A percentile compares a stretch with the other conserved stretches of the same genome.
Conservation (phyloP, 2,329 filamentous ascomycete species). For the Xylariaceae sp. region DNA sequence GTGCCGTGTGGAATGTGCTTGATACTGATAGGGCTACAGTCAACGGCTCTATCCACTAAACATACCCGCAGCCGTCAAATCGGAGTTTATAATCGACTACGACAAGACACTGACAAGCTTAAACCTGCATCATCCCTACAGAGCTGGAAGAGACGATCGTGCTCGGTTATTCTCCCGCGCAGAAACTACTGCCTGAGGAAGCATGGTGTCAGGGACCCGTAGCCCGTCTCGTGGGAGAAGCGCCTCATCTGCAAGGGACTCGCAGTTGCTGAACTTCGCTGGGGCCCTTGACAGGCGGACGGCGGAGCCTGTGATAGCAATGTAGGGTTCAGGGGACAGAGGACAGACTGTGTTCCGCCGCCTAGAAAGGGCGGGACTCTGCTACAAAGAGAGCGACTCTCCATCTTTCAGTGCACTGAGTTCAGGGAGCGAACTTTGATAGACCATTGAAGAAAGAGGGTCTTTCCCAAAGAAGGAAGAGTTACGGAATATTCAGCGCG, state of each 20-base stretch:
- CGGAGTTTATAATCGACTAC: constrained; percentile 27
- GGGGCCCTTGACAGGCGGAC: too few relatives aligned
- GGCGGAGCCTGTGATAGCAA: too few relatives aligned
- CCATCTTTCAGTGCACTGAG: too few relatives aligned
- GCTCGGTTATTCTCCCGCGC: constrained; percentile 22
- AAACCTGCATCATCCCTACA: constrained; percentile 31
- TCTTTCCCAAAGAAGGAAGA: constrained; percentile 12
- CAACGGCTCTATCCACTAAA: constrained; percentile 13
- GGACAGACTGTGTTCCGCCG: too few relatives aligned
- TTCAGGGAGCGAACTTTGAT: too few relatives aligned
- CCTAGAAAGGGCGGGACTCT: too few relatives aligned
- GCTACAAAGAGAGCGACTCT: too few relatives aligned
- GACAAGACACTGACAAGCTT: constrained; percentile 24
- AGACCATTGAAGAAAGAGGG: constrained; percentile 1
- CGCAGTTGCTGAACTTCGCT: too few relatives aligned
- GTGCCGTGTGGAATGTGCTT: constrained; percentile 18
- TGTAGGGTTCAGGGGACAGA: constrained; percentile 8
- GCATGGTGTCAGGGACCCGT: constrained; percentile 13
- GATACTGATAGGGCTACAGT: constrained; percentile 16
- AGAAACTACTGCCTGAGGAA: constrained; percentile 15
- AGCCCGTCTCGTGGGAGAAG: constrained; percentile 22
- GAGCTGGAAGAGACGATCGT: constrained; percentile 30
- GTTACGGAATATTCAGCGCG: constrained; percentile 27
- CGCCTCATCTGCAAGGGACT: constrained; percentile 24
- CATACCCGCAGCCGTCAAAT: constrained; percentile 25